Evolutionary conservation across 192 early-diverging fungal species (phyloP), one percentile per base, ranked within the genome.

Genomic region (Geosiphon pyriformis): DNA sequence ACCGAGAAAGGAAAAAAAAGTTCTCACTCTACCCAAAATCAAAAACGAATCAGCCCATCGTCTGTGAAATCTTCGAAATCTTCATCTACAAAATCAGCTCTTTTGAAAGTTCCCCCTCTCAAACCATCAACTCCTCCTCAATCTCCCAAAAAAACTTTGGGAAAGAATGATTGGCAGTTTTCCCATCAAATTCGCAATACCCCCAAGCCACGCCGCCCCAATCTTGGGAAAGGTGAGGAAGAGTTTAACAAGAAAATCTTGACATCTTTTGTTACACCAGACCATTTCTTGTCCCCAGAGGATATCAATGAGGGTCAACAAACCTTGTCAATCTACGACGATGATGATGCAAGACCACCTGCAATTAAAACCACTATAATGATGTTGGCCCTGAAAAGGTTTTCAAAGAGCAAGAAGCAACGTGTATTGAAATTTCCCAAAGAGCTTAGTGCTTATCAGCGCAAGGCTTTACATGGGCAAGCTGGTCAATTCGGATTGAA

Each of bases 401-500:
- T 66, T 56, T 55, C n/a, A 53, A 22, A 30, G 3, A 66, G 65
- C 46, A 2, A 66, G 22, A 34, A 56, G 30, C 54, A 55, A 56
- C 37, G 37, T 15, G 65, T 66, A n/a, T 46, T 66, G 8, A 66
- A 66, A 30, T 66, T 56, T 66, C 54, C 65, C 12, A 11, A 18
- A 22, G 54, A 66, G 27, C 56, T 66, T 22, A 66, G 12, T 18
- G 25, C 22, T 3, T 66, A 66, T 66, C 65, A 66, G 42, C 32
- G 65, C 6, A 66, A 66, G 15, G 37, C 20, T 26, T 46, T 66
- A 46, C 65, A 66, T 66, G 32, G n/a, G 4, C 65, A 66, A 66
- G 65, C 65, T 56, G 54, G 46, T 20, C 17, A 53, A 22, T 27
- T 35, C 17, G 65, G 35, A 35, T 46, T 66, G 26, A 66, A 47